Conservation (phyloP, 192 early-diverging fungal genomes). For the Dissophora globulifera region DNA sequence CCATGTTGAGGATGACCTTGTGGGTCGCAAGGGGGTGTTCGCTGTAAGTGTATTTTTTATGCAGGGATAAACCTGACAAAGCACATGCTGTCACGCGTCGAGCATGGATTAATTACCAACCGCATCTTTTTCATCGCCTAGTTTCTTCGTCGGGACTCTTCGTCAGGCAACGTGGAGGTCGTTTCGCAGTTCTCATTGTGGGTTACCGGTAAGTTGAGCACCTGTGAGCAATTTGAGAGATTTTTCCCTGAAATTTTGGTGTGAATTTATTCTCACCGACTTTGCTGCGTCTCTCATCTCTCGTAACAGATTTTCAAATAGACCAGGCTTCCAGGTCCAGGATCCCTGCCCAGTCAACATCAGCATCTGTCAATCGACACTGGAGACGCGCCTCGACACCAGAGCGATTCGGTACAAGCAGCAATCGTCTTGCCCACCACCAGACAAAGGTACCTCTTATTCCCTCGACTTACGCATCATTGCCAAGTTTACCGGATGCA, state of each 20-base stretch:
- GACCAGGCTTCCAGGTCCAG: not conserved
- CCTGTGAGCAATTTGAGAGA: too few relatives aligned
- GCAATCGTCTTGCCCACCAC: constrained; percentile 12
- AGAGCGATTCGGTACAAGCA: constrained; percentile 10
- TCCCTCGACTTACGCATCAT: constrained; percentile 21
- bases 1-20: constrained; percentile 1
- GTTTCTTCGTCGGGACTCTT: constrained; percentile 21
- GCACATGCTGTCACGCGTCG: too few relatives aligned
- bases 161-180: constrained; percentile 9
- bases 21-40: constrained; percentile 30
- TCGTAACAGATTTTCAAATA: too few relatives aligned
- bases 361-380: constrained; percentile 15
- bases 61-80: not conserved
- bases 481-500: constrained; percentile 37
- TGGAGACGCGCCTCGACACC: constrained; percentile 40
- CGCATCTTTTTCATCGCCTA: not conserved
- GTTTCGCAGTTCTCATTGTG: constrained; percentile 37
- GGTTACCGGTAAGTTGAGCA: constrained; percentile 31
- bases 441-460: constrained; percentile 8
- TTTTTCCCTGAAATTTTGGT: too few relatives aligned
- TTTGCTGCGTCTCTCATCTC: too few relatives aligned
- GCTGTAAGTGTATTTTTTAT: constrained; percentile 32
- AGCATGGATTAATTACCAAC: not conserved
- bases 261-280: too few relatives aligned
- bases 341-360: constrained; percentile 2